phyloP scores from a whole-genome alignment of 345 rosid species.

The Populus ilicifolia region DNA sequence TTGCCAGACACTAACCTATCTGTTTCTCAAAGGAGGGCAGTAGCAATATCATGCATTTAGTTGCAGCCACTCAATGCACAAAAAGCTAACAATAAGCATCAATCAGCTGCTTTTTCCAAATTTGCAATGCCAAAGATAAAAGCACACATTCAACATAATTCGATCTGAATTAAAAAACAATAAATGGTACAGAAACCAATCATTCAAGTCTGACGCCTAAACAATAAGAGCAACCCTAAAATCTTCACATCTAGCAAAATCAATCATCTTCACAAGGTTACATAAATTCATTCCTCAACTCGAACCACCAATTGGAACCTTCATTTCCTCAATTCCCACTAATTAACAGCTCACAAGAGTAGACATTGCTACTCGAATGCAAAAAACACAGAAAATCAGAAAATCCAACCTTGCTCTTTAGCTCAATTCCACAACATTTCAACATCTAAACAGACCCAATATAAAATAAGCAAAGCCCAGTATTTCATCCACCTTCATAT shows the following conservation, averaged over 20 bases:
- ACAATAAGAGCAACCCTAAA: background rate
- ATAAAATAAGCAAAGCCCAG: background rate
- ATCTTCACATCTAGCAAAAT: background rate
- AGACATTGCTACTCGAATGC: background rate
- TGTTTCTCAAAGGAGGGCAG: background rate
- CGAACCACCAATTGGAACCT: background rate
- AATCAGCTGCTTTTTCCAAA: background rate
- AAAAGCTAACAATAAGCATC: background rate
- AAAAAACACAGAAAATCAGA: background rate
- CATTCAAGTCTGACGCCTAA: background rate
- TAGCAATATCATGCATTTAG: background rate
- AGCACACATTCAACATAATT: background rate
- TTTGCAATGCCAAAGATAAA: background rate
- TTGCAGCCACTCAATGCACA: background rate
- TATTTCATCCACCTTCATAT: background rate
- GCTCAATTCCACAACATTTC: background rate
- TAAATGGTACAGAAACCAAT: background rate
- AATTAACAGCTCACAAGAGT: background rate
- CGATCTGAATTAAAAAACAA: background rate
- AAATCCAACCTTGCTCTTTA: background rate
- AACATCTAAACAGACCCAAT: background rate
- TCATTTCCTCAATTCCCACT: background rate
- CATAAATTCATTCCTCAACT: background rate
- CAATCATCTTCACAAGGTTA: background rate
- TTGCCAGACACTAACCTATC: background rate